A percentile compares a stretch with the other conserved stretches of the same genome.
Evolutionary conservation across 805 yeast genomes (phyloP).

Genomic region (Barnettozyma siamensis): DNA sequence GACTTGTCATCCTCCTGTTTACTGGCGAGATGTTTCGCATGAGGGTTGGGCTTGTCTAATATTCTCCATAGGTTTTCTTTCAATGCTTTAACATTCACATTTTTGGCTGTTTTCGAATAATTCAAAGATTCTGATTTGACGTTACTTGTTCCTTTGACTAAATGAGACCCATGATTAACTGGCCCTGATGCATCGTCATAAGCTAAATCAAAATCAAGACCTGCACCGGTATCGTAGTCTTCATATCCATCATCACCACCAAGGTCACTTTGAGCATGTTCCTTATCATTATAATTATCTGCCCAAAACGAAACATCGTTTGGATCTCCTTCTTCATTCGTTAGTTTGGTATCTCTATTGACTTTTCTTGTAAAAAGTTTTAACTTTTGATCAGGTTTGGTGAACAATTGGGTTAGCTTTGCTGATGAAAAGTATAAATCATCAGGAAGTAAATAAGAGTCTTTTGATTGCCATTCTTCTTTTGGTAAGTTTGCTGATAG

Average conservation of each 20-base stretch:
- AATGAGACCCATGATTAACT: constrained; percentile 22
- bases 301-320: constrained; percentile 76
- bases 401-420: constrained; percentile 57
- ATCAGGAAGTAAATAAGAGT: constrained; percentile 56
- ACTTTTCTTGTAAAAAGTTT: constrained; percentile 24
- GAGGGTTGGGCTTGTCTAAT: constrained; percentile 28
- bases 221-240: constrained; percentile 7
- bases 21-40: too few relatives aligned
- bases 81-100: constrained; percentile 66
- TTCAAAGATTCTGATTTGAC: constrained; percentile 41
- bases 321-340: constrained; percentile 27
- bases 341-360: constrained; percentile 5
- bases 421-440: constrained; percentile 70
- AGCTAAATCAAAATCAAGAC: constrained; percentile 21
- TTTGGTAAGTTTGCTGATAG: constrained; percentile 35
- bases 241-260: constrained; percentile 6
- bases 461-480: constrained; percentile 33
- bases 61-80: constrained; percentile 75
- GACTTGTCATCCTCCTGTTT: constrained; percentile 1
- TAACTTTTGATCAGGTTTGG: constrained; percentile 54
- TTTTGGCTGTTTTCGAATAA: constrained; percentile 68
- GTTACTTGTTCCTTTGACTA: constrained; percentile 24
- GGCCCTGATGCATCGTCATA: constrained; percentile 10
- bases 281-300: constrained; percentile 42
- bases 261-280: constrained; percentile 25